Base-by-base conservation (phyloP, 345 rosid genomes). In the Heritiera littoralis region DNA sequence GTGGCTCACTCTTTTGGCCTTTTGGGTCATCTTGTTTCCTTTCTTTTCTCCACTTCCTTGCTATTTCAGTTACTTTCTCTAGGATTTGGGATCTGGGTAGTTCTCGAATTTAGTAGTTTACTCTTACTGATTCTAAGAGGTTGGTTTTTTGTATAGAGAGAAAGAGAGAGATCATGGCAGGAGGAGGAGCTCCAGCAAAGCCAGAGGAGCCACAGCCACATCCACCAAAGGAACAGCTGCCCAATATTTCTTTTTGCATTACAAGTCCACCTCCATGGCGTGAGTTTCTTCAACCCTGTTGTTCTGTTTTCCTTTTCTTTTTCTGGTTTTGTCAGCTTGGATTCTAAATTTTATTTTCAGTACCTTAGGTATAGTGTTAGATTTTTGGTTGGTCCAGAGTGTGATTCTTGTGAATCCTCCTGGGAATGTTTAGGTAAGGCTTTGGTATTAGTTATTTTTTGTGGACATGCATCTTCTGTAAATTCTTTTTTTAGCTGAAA, bases 231-330 rank as follows among this genome's bases (percentile, higher is more conserved):
- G 98, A 93, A 83, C 99, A 94, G 82, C 95, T 97, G 30, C 93
- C 94, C 0, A 79, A 77, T 79, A 79, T 97, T 81, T 84, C 88
- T 79, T 94, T 72, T 41, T 97, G 99, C 90, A 92, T 97, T 74
- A 88, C 98, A 23, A 97, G 99, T 80, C 99, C 98, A 65, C 99
- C 99, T 76, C 96, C 89, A 74, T 97, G 97, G 98, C 98, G 99
- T 94, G 55, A 89, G 97, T 78, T 49, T 60, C 13, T 72, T 68
- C 61, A 43, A 60, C 15, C 49, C 40, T 15, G n/a, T 43, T 30
- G 14, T 38, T 41, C 8, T 68, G 28, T 40, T 13, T 43, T 70
- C 49, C 0, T 59, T 15, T 59, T 58, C 15, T 49, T 67, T 11
- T 46, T 0, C 7, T 3, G 52, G 32, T 59, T 65, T 0, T 9